phyloP scores from a whole-genome alignment of 306 rosid genomes.

The Cucumis melo region DNA sequence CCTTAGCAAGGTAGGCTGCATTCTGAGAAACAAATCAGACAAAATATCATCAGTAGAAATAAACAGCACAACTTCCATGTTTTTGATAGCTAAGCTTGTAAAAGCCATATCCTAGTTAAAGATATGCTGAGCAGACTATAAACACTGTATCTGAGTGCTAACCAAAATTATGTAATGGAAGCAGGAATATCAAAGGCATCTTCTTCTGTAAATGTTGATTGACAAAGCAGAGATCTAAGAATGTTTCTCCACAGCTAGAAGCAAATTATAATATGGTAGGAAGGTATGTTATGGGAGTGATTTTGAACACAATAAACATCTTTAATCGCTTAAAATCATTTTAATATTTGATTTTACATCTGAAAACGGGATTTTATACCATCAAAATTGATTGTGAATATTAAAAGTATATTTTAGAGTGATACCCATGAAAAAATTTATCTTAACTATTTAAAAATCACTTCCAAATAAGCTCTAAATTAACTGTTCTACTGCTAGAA shows the following conservation, averaged over 20 bases:
- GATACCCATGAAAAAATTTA: not conserved
- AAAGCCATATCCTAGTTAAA: not conserved
- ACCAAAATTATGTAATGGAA: not conserved
- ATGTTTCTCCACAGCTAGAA: not conserved
- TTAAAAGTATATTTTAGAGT: not conserved
- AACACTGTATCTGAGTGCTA: not conserved
- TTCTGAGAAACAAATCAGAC: constrained; percentile 30
- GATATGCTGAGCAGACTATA: not conserved
- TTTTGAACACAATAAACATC: no score
- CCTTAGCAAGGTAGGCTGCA: constrained; percentile 64
- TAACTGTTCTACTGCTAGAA: not conserved
- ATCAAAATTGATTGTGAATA: not conserved
- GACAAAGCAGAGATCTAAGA: not conserved
- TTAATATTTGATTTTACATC: not conserved
- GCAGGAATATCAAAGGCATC: not conserved
- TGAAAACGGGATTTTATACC: no score
- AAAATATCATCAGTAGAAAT: not conserved
- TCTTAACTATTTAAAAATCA: no score
- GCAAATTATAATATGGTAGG: not conserved
- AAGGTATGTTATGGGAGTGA: not conserved
- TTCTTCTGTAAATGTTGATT: not conserved
- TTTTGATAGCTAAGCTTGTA: not conserved
- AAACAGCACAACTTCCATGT: not conserved
- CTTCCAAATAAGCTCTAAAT: no score
- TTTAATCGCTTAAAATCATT: not conserved